Evolutionary conservation across 306 rosid genomes (phyloP).

Genomic region (Malus orientalis): DNA sequence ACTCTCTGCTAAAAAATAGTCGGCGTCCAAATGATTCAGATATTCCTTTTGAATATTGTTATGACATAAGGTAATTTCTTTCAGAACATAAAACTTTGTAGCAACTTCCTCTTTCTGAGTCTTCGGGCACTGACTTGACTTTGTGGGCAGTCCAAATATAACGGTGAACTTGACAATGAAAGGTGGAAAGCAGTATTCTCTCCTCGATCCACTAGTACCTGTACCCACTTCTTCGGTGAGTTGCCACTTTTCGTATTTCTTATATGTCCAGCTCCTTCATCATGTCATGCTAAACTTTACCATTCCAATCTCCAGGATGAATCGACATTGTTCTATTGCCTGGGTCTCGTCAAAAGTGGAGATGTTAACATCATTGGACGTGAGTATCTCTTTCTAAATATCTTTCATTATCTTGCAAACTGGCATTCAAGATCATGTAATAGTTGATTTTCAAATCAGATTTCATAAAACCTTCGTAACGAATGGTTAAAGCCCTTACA

Average conservation of each 20-base stretch:
- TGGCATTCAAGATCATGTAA: not conserved
- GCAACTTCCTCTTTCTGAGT: not conserved
- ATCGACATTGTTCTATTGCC: constrained; percentile 17
- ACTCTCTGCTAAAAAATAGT: constrained; percentile 23
- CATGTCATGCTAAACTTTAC: constrained; percentile 3
- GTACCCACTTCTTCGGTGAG: constrained; percentile 18
- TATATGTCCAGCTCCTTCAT: not conserved
- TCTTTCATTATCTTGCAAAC: not conserved
- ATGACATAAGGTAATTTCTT: constrained; percentile 42
- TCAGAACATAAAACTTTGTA: not conserved
- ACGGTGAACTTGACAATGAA: constrained; percentile 59
- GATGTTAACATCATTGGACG: constrained; percentile 76
- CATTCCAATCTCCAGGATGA: constrained; percentile 37
- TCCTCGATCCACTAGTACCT: constrained; percentile 22
- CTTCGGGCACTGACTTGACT: constrained; percentile 22
- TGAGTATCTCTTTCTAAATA: constrained; percentile 34
- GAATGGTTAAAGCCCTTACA: too few species aligned
- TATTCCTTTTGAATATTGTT: constrained; percentile 78
- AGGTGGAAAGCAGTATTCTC: constrained; percentile 52
- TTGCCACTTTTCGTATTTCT: not conserved
- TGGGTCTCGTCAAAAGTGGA: constrained; percentile 52
- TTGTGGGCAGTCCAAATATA: constrained; percentile 40
- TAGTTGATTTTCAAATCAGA: too few species aligned
- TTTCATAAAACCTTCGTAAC: too few species aligned
- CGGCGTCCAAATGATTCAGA: constrained; percentile 15